Evolutionary conservation across 2,329 filamentous ascomycete genomes (phyloP), one percentile per base, ranked within the genome.

Genomic region (Arthrobotrys megalospora): DNA sequence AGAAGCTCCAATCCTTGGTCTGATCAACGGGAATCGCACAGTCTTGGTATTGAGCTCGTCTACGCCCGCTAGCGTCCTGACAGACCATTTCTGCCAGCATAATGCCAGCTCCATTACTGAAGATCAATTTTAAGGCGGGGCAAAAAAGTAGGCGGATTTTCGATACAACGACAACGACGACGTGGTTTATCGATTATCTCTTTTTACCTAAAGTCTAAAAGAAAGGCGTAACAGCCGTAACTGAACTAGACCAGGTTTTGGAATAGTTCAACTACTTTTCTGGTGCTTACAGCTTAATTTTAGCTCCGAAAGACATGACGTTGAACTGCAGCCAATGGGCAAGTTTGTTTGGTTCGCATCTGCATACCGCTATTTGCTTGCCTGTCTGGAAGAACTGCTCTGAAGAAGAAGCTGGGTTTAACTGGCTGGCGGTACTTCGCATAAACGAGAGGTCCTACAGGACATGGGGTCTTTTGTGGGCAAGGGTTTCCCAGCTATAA

Each of bases 1-100:
- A 63, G 43, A 64, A 48, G 41, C 24, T 36, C 24, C 48, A 36
- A 60, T 43, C 36, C 55, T 60, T 60, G 55, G 36, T 62, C 7
- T 64, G 60, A 64, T 64, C 60, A 36, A 14, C 43, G 60, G 34
- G 50, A 47, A 45, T 52, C 64, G 12, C 19, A 69, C 36, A 60
- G 65, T 43, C 72, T 76, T 76, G 72, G 72, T 76, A 53, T 76
- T 47, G 72, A 76, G 72, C 72, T 76, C 72, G 72, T 76, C 72
- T 64, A 65, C 60, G 24, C 12, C 16, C 60, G 48, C 41, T 65
- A 55, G 60, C 41, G 36, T 69, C 32, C 43, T 28, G 19, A 66
- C 34, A 32, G 52, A 58, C 52, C 32, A 63, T 21, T 21, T 41
- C 34, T 43, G 19, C 36, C 38, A 11, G 41, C 60, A 48, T 16